Evolutionary conservation across 2,329 filamentous ascomycete species (phyloP).

Genomic region (Cadophora malorum): DNA sequence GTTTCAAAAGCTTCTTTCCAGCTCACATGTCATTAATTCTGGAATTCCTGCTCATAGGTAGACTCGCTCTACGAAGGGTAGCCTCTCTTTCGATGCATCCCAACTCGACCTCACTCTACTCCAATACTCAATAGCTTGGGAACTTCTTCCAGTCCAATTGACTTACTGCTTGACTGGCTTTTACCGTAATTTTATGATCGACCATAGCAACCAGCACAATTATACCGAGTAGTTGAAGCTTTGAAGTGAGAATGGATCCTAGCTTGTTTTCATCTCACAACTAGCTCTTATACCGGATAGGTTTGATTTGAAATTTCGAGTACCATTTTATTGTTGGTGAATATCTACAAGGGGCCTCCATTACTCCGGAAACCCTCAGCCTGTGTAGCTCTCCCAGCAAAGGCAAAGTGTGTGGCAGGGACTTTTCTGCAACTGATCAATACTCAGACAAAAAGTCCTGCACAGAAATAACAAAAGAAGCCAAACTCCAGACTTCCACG

Average conservation of each 20-base stretch:
- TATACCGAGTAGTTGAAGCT: too few relatives aligned
- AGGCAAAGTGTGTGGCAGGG: conserved; percentile 20
- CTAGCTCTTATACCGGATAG: neutral
- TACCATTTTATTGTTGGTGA: conserved; percentile 31
- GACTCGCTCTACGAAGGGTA: too few relatives aligned
- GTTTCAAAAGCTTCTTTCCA: too few relatives aligned
- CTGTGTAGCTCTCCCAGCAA: conserved; percentile 24
- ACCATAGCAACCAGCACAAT: too few relatives aligned
- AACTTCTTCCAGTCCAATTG: too few relatives aligned
- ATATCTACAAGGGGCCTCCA: conserved; percentile 36
- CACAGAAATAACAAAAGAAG: conserved; percentile 34
- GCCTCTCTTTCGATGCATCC: too few relatives aligned
- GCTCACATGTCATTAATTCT: too few relatives aligned
- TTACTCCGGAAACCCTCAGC: conserved; percentile 23
- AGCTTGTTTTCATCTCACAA: neutral
- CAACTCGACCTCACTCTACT: neutral
- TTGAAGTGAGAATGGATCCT: neutral
- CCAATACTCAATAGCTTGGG: neutral
- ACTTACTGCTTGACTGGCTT: too few relatives aligned
- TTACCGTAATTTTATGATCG: too few relatives aligned
- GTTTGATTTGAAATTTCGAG: conserved; percentile 2
- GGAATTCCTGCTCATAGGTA: too few relatives aligned
- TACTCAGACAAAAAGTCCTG: conserved; percentile 34
- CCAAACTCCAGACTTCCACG: conserved; percentile 41
- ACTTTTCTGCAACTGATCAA: conserved; percentile 29